A percentile compares a stretch with the other conserved stretches of the same genome.
phyloP scores from a whole-genome alignment of 1,139 yeast genomes.

The Saccharomyces pastorianus region DNA sequence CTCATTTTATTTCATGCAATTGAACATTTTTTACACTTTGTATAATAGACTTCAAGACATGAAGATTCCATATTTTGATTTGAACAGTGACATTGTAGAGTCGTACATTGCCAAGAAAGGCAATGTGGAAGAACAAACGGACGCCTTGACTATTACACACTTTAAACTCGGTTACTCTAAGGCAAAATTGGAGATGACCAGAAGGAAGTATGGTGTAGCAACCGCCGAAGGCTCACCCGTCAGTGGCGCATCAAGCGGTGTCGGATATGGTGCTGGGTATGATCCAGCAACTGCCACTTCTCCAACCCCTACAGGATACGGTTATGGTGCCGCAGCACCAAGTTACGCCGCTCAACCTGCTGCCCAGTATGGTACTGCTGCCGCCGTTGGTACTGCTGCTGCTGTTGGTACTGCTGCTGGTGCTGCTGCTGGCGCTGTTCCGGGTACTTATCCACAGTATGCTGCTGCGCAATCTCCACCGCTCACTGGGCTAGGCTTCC shows the following conservation, averaged over 20 bases:
- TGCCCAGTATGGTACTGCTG: constrained; percentile 4
- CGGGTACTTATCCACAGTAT: constrained; percentile 1
- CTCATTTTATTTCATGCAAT: constrained; percentile 92
- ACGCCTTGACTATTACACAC: constrained; percentile 77
- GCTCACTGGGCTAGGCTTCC: constrained; percentile 12
- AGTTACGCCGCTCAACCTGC: constrained; percentile 18
- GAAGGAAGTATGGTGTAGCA: constrained; percentile 58
- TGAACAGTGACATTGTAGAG: constrained; percentile 72
- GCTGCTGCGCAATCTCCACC: constrained; percentile 2
- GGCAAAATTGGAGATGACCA: constrained; percentile 72
- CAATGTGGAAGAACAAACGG: constrained; percentile 80
- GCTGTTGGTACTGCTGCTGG: constrained; percentile 4
- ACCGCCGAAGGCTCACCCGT: constrained; percentile 16
- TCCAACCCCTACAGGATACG: constrained; percentile 24
- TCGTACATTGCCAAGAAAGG: constrained; percentile 79
- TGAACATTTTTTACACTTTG: constrained; percentile 88
- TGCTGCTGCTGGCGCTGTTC: constrained; percentile 3
- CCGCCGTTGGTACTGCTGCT: constrained; percentile 5
- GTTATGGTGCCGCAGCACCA: constrained; percentile 18
- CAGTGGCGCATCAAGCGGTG: constrained; percentile 26
- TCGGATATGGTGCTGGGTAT: constrained; percentile 23
- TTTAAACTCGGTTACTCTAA: constrained; percentile 89
- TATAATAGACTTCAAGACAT: constrained; percentile 88
- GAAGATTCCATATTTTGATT: constrained; percentile 92
- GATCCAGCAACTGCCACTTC: constrained; percentile 16